A percentile compares a stretch with the other conserved stretches of the same genome.
phyloP scores from a whole-genome alignment of 2,329 filamentous ascomycete genomes.

The Paracoccidioides lutzii region DNA sequence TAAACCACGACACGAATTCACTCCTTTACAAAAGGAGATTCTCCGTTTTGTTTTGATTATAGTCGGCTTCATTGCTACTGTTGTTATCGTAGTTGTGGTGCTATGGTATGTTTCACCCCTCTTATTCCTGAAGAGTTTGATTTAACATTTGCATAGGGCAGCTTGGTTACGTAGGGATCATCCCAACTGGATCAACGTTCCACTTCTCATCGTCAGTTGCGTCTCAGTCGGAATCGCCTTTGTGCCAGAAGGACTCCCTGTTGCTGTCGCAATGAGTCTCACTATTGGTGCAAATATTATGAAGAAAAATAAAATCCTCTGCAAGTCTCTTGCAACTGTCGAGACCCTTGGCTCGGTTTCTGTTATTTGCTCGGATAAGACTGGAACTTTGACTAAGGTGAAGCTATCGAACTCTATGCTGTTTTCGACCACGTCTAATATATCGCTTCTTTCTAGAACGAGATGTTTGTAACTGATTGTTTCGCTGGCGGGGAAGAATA shows the following conservation, averaged over 20 bases:
- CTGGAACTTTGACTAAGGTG: slow-evolving; percentile 39
- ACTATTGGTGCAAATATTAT: slow-evolving; percentile 68
- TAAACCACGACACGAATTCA: slow-evolving; percentile 53
- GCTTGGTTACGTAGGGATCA: slow-evolving; percentile 55
- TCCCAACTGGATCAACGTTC: slow-evolving; percentile 59
- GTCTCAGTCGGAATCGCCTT: slow-evolving; percentile 63
- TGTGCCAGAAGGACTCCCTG: slow-evolving; percentile 61
- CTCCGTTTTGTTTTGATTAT: slow-evolving; percentile 60
- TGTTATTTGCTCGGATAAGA: slow-evolving; percentile 66
- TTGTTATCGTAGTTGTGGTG: slow-evolving; percentile 42
- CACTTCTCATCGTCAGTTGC: slow-evolving; percentile 58
- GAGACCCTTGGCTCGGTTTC: slow-evolving; percentile 63
- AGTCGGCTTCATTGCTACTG: slow-evolving; percentile 50
- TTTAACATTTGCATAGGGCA: slow-evolving; percentile 37
- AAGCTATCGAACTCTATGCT: background rate
- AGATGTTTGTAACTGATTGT: slow-evolving; percentile 61
- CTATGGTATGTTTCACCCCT: slow-evolving; percentile 42
- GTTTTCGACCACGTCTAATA: background rate
- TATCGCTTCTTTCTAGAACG: slow-evolving; percentile 37
- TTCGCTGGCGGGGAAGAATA: slow-evolving; percentile 44
- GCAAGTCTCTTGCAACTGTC: slow-evolving; percentile 67
- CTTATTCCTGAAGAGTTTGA: background rate
- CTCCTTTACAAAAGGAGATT: slow-evolving; percentile 59
- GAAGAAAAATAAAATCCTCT: slow-evolving; percentile 62
- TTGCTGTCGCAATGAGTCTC: slow-evolving; percentile 56